Conservation (phyloP, 768 basidiomycete genomes). For the Serendipita sp. region DNA sequence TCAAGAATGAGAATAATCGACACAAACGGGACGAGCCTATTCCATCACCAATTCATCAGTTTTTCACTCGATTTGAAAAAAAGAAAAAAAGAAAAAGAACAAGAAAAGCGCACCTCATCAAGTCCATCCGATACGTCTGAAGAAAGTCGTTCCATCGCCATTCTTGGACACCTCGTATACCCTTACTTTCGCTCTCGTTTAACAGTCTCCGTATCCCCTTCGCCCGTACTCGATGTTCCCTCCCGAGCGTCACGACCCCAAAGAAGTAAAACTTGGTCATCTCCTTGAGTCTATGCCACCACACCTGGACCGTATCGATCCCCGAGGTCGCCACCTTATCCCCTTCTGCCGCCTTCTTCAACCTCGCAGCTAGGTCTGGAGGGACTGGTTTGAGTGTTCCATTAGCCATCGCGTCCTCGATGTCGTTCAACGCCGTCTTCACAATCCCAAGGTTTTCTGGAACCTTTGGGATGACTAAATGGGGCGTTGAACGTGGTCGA, state of each 20-base stretch:
- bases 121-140: constrained; percentile 44
- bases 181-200: constrained; percentile 38
- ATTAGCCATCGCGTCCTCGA: constrained; percentile 45
- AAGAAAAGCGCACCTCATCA: constrained; percentile 38
- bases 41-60: too few relatives aligned
- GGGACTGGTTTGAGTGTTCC: constrained; percentile 57
- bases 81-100: not conserved
- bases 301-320: constrained; percentile 22
- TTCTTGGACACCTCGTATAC: constrained; percentile 22
- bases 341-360: not conserved
- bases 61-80: not conserved
- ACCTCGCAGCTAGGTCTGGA: constrained; percentile 18
- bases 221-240: constrained; percentile 32
- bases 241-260: constrained; percentile 50
- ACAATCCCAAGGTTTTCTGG: constrained; percentile 18
- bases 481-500: not conserved
- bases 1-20: constrained; percentile 21
- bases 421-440: constrained; percentile 42
- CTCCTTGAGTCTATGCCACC: constrained; percentile 10
- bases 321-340: constrained; percentile 11
- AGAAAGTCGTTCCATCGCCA: constrained; percentile 58
- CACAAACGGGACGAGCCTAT: constrained; percentile 37
- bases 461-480: not conserved
- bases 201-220: constrained; percentile 39
- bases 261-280: constrained; percentile 69